Base-by-base conservation (phyloP, 352 stramenopile species). In the Pythium diclinum region DNA sequence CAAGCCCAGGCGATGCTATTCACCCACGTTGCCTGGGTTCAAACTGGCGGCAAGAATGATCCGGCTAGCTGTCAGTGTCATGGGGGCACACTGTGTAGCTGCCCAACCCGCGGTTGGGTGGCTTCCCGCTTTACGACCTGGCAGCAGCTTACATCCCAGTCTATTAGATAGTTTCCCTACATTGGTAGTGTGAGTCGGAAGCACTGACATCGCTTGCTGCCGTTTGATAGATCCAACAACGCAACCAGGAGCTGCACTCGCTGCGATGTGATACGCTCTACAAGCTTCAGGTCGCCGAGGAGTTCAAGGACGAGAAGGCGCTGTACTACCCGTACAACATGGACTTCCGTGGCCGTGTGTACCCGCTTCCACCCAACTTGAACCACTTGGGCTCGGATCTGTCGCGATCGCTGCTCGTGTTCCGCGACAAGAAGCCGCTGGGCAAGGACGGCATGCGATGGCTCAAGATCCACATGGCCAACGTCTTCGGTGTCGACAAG, bases 241-340 rank as follows among this genome's bases (percentile, higher is more conserved):
- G 83, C 47, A 92, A 94, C 67, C 72, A 77, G 48, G 94, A 99
- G 68, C 83, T 98, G 48, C 89, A 98, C 68, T 98, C 93, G 59
- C 81, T 99, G 46, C 82, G 96, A 61, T 99, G 96, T 72, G 97
- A 98, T 69, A 92, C 92, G 25, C 79, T 92, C 36, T 89, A 98
- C 63, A 99, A 99, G 77, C 73, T 99, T 14, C 89, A 97, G 60
- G 91, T 99, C 60, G 96, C 96, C 0, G 79, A 98, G 54, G 88
- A 98, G 60, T 99, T 99, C 74, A 87, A 95, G 73, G 83, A 99
- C 63, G 97, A 98, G 73, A 83, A 97, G 16, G 88, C 89, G 63
- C 90, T 99, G 25, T 99, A 98, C 78, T 99, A 98, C 71, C 97
- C 97, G 40, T 99, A 99, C 85, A 99, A 99, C 78, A 89, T 99